These are phyloP conservation scores for Candida maesae DNA, from an alignment of 805 yeast genomes.

Conservation along the genomic window DNA sequence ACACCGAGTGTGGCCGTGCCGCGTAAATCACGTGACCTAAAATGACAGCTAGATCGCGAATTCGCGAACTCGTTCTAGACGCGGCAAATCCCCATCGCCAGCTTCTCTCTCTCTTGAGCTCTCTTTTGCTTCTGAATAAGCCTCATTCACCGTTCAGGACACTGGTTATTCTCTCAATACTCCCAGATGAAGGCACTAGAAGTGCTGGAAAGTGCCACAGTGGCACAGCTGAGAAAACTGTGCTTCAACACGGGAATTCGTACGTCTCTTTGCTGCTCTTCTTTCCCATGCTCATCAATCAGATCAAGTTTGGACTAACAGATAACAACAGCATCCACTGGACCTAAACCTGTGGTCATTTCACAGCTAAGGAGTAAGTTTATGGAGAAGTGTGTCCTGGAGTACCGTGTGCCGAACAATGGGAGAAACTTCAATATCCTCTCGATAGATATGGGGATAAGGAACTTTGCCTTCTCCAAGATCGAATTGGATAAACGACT, in stretches of 20 bases:
- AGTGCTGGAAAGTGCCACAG: constrained; percentile 10
- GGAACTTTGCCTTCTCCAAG: constrained; percentile 32
- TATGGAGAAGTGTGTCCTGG: constrained; percentile 7
- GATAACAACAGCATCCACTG: constrained; percentile 9
- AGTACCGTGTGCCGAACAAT: constrained; percentile 17
- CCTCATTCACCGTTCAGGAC: no score
- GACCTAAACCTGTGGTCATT: constrained; percentile 14
- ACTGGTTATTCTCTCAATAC: not conserved
- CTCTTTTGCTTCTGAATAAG: no score
- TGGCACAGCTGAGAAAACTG: constrained; percentile 13
- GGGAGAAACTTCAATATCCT: constrained; percentile 24
- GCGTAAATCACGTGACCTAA: not conserved
- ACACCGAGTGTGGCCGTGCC: no score
- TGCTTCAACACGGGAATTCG: constrained; percentile 18
- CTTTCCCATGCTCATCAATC: not conserved
- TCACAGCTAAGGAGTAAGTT: constrained; percentile 7
- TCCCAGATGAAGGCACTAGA: constrained; percentile 7
- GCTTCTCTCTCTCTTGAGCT: no score
- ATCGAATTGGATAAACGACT: constrained; percentile 25
- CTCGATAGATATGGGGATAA: constrained; percentile 36
- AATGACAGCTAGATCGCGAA: not conserved
- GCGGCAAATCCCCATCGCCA: no score
- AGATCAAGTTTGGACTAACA: constrained; percentile 4
- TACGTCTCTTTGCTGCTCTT: constrained; percentile 3
- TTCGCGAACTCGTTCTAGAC: no score